Conservation (phyloP, 345 rosid species). For the Dimocarpus longan region DNA sequence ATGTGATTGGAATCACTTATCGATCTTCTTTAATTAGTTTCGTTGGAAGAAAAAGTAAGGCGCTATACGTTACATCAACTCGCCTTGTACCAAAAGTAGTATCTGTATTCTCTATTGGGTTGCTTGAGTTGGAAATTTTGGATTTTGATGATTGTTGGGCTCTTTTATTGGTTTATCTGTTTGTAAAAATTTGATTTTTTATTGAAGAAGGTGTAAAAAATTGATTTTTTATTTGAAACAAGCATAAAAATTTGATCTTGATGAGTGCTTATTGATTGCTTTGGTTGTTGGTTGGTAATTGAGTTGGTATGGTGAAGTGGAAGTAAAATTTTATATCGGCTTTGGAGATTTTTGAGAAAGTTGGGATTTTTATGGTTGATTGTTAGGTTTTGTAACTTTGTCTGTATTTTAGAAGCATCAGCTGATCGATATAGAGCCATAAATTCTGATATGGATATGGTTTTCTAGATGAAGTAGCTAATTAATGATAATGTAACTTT, state of each 20-base stretch:
- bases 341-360: neutral
- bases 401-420: no score
- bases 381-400: neutral
- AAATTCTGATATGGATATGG: no score
- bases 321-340: neutral
- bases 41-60: neutral
- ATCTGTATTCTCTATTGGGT: neutral
- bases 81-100: neutral
- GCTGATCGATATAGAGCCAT: no score
- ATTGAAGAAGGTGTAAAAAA: neutral
- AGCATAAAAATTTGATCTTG: neutral
- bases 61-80: neutral
- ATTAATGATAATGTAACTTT: no score
- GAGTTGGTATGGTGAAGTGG: neutral
- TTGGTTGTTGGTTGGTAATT: neutral
- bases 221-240: no score
- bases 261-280: neutral
- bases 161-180: neutral
- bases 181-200: no score
- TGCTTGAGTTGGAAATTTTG: neutral
- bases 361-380: no score
- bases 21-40: neutral
- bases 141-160: neutral
- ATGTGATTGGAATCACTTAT: no score
- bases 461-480: no score